Evolutionary conservation across 2,329 filamentous ascomycete species (phyloP).

Genomic region (Fusarium pseudocircinatum): DNA sequence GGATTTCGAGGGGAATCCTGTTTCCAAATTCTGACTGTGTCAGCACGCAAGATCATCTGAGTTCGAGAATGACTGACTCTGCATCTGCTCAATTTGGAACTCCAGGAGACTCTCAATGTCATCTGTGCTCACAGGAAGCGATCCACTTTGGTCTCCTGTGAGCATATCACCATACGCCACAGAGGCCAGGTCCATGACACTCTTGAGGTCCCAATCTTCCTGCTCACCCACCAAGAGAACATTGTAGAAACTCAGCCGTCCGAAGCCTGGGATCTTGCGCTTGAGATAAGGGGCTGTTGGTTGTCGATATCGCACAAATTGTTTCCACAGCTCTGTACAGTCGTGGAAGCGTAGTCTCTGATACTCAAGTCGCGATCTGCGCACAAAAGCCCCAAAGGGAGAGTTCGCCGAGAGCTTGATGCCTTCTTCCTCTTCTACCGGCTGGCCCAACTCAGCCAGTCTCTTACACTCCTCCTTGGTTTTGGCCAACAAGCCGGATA

Average conservation of each 20-base stretch:
- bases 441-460: constrained; percentile 58
- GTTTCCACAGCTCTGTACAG: constrained; percentile 80
- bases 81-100: constrained; percentile 88
- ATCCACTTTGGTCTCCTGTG: constrained; percentile 52
- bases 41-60: constrained; percentile 13
- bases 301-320: constrained; percentile 82
- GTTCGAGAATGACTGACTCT: constrained; percentile 65
- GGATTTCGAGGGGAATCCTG: constrained; percentile 79
- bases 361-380: constrained; percentile 82
- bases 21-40: constrained; percentile 71
- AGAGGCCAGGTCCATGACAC: constrained; percentile 56
- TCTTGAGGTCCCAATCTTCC: constrained; percentile 59
- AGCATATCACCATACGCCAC: constrained; percentile 65
- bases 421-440: constrained; percentile 59
- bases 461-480: constrained; percentile 68
- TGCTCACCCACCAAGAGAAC: constrained; percentile 61
- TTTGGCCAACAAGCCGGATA: constrained; percentile 67
- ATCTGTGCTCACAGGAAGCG: constrained; percentile 72
- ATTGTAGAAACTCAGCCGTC: constrained; percentile 65
- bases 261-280: constrained; percentile 68
- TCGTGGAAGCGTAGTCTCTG: constrained; percentile 83
- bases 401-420: constrained; percentile 77
- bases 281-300: constrained; percentile 75
- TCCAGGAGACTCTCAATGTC: constrained; percentile 85
- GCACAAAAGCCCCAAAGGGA: constrained; percentile 82